These are phyloP conservation scores for Cryomyces antarcticus DNA, from an alignment of 495 filamentous ascomycete genomes.

Conservation along the genomic window DNA sequence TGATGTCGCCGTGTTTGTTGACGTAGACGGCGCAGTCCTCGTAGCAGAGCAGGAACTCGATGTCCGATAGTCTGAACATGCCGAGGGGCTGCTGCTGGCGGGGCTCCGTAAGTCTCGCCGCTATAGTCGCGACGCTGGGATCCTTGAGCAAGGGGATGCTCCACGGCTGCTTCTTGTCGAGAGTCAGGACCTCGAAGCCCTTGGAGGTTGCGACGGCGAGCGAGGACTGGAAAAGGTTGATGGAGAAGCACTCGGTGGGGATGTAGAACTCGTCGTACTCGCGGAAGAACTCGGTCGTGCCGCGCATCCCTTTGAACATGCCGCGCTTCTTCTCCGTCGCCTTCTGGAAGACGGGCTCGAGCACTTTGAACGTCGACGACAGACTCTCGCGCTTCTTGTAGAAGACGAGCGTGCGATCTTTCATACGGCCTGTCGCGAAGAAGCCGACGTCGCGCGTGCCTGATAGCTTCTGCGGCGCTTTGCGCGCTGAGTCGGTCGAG, in stretches of 20 bases:
- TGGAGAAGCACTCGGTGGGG: conserved; percentile 80
- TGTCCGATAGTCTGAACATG: conserved; percentile 89
- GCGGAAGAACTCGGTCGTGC: conserved; percentile 85
- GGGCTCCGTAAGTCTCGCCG: conserved; percentile 34
- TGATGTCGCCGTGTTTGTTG: conserved; percentile 93
- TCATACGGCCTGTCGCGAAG: conserved; percentile 90
- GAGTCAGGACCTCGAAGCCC: conserved; percentile 88
- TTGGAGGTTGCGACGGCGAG: conserved; percentile 78
- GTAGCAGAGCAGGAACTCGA: conserved; percentile 68
- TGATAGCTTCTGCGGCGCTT: conserved; percentile 79
- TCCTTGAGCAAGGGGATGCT: conserved; percentile 70
- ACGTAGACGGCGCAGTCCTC: conserved; percentile 92
- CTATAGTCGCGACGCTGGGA: conserved; percentile 59
- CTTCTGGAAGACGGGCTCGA: conserved; percentile 89
- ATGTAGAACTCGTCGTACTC: conserved; percentile 99
- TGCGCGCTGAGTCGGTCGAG: conserved; percentile 34
- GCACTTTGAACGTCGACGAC: conserved; percentile 76
- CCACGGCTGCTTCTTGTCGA: conserved; percentile 89
- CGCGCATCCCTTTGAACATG: conserved; percentile 34
- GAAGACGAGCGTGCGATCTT: conserved; percentile 80
- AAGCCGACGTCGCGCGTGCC: conserved; percentile 79
- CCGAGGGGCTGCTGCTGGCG: conserved; percentile 65
- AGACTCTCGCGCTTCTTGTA: conserved; percentile 92
- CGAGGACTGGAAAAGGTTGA: conserved; percentile 87
- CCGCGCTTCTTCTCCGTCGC: conserved; percentile 53